These are phyloP conservation scores for Pyrus betulifolia DNA, from an alignment of 306 rosid species.

Conservation along the genomic window DNA sequence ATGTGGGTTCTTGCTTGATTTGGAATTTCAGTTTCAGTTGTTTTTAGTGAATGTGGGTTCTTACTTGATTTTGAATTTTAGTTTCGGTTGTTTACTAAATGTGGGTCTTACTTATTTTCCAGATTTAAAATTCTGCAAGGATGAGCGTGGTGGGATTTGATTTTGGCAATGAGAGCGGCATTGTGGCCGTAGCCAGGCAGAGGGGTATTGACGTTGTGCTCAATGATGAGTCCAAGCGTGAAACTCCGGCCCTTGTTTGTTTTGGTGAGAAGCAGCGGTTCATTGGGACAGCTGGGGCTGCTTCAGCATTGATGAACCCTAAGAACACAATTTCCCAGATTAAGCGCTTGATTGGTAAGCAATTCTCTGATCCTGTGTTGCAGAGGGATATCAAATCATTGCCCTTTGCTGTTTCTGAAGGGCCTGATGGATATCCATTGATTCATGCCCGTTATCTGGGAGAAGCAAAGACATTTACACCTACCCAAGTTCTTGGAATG, in stretches of 20 bases:
- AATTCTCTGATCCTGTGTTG: constrained; percentile 72
- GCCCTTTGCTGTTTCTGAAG: constrained; percentile 67
- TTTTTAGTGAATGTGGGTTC: background rate
- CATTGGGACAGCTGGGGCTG: constrained; percentile 92
- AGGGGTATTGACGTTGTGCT: constrained; percentile 94
- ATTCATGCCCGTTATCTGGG: constrained; percentile 70
- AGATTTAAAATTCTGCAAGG: constrained; percentile 21
- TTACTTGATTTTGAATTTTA: background rate
- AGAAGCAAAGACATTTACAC: constrained; percentile 56
- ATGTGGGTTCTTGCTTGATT: background rate
- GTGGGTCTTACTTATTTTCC: background rate
- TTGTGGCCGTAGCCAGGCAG: constrained; percentile 94
- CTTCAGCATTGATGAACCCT: constrained; percentile 91
- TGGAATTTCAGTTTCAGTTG: background rate
- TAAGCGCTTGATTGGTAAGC: constrained; percentile 64
- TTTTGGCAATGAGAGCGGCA: constrained; percentile 91
- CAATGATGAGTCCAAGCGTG: constrained; percentile 94
- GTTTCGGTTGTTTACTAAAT: background rate
- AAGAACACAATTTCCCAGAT: constrained; percentile 83
- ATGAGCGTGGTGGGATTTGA: constrained; percentile 99
- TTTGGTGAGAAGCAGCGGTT: constrained; percentile 96
- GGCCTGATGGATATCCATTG: constrained; percentile 83
- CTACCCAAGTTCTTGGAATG: constrained; percentile 84
- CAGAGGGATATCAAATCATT: constrained; percentile 67
- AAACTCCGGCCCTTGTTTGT: constrained; percentile 86